A percentile compares a stretch with the other conserved stretches of the same genome.
These are phyloP conservation scores for Aspergillus proliferans DNA, from an alignment of 2,329 filamentous ascomycete genomes.

Conservation along the genomic window DNA sequence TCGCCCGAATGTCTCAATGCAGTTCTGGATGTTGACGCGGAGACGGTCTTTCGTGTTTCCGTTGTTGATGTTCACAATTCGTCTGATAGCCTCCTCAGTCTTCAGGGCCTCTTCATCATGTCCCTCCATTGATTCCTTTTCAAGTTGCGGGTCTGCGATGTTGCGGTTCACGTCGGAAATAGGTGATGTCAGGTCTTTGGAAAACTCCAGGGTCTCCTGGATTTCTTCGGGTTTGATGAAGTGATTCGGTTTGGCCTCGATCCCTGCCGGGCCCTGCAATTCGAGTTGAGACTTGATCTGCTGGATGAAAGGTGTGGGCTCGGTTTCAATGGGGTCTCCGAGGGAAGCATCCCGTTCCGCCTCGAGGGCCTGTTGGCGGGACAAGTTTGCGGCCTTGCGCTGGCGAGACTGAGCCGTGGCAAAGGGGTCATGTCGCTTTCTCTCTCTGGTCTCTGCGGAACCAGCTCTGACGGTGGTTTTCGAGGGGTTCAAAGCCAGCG, in stretches of 20 bases:
- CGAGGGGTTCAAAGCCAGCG: conserved; percentile 48
- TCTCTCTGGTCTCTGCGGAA: conserved; percentile 58
- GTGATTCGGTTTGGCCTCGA: conserved; percentile 59
- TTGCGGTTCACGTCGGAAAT: conserved; percentile 24
- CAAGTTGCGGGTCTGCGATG: conserved; percentile 32
- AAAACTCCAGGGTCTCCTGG: conserved; percentile 58
- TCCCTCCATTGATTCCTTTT: conserved; percentile 30
- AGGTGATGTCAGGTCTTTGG: conserved; percentile 54
- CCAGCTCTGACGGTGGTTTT: conserved; percentile 57
- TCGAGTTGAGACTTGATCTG: conserved; percentile 20
- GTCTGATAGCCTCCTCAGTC: conserved; percentile 67
- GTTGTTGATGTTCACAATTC: conserved; percentile 73
- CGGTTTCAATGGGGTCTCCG: conserved; percentile 74
- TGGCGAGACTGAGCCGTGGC: conserved; percentile 72
- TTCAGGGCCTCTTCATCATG: conserved; percentile 57
- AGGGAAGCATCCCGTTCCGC: conserved; percentile 57
- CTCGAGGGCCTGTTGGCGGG: conserved; percentile 64
- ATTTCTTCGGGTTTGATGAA: conserved; percentile 65
- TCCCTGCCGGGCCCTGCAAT: conserved; percentile 7
- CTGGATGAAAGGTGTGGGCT: conserved; percentile 70
- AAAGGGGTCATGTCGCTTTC: conserved; percentile 71
- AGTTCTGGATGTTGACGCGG: conserved; percentile 76
- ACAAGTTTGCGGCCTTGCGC: conserved; percentile 74
- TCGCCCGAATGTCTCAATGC: conserved; percentile 80
- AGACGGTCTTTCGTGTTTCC: conserved; percentile 71